phyloP scores from a whole-genome alignment of 2,329 filamentous ascomycete species.

The Pezicula rhizophila region DNA sequence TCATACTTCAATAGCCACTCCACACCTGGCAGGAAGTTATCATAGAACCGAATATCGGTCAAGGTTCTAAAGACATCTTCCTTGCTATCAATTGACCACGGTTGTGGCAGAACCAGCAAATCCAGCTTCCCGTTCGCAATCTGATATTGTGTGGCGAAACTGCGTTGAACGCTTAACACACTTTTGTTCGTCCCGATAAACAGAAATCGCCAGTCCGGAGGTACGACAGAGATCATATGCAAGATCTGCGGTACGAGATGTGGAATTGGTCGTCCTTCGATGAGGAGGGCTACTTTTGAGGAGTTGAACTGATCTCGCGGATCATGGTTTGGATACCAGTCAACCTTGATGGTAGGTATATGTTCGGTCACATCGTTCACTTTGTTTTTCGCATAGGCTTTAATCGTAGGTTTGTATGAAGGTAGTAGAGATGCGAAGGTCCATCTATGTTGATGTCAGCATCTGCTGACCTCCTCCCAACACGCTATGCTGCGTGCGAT shows the following conservation, averaged over 20 bases:
- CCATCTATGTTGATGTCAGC: constrained; percentile 34
- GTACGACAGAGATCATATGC: constrained; percentile 46
- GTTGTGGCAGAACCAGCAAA: constrained; percentile 40
- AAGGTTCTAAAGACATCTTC: constrained; percentile 43
- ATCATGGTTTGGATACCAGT: constrained; percentile 24
- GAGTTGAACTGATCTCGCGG: constrained; percentile 32
- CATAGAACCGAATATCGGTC: constrained; percentile 47
- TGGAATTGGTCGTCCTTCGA: constrained; percentile 42
- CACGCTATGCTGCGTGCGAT: neutral
- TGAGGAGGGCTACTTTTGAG: constrained; percentile 46
- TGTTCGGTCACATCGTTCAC: constrained; percentile 21
- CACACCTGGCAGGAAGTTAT: constrained; percentile 41
- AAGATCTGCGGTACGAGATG: constrained; percentile 44
- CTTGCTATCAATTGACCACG: constrained; percentile 38
- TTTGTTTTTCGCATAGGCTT: constrained; percentile 24
- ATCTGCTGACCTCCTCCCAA: neutral
- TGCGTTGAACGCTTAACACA: constrained; percentile 37
- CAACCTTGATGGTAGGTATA: constrained; percentile 23
- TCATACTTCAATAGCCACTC: constrained; percentile 52
- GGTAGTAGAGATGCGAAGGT: constrained; percentile 38
- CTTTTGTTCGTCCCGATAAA: constrained; percentile 46
- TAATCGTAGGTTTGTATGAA: constrained; percentile 37
- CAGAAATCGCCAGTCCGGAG: constrained; percentile 48
- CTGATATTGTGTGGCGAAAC: constrained; percentile 42
- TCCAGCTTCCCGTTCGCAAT: constrained; percentile 46